These are phyloP conservation scores for Tuber brumale DNA, from an alignment of 495 filamentous ascomycete genomes.

Conservation along the genomic window DNA sequence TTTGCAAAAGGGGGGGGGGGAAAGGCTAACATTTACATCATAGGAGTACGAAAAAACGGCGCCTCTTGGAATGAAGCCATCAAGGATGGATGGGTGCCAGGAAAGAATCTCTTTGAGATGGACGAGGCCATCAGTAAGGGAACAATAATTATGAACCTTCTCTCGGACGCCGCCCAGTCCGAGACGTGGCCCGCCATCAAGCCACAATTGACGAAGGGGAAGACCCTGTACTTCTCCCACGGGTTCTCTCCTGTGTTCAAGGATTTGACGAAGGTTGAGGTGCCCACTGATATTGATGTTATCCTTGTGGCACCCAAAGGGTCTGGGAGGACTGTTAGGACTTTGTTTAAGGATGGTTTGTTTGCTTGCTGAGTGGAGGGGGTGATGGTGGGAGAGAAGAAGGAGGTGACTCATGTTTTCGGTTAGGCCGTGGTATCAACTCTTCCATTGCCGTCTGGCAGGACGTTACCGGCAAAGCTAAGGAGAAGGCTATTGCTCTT, in stretches of 20 bases:
- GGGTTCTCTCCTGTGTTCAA: slow-evolving; percentile 99
- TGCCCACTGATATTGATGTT: slow-evolving; percentile 90
- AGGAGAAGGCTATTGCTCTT: slow-evolving; percentile 96
- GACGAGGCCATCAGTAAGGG: slow-evolving; percentile 89
- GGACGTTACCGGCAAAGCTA: slow-evolving; percentile 93
- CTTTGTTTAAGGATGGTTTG: slow-evolving; percentile 61
- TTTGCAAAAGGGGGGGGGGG: too few relatives aligned
- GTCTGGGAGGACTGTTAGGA: slow-evolving; percentile 94
- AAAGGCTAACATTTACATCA: background rate
- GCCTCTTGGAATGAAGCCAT: slow-evolving; percentile 95
- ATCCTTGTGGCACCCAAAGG: slow-evolving; percentile 99
- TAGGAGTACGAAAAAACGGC: slow-evolving; percentile 84
- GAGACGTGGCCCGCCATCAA: slow-evolving; percentile 98
- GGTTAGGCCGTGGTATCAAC: slow-evolving; percentile 83
- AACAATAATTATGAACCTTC: slow-evolving; percentile 97
- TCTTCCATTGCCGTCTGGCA: slow-evolving; percentile 97
- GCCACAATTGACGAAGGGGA: slow-evolving; percentile 95
- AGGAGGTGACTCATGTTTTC: slow-evolving; percentile 51
- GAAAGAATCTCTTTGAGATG: slow-evolving; percentile 95
- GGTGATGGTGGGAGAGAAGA: slow-evolving; percentile 27
- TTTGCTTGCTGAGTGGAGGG: background rate
- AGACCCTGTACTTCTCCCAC: slow-evolving; percentile 99
- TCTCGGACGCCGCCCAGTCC: slow-evolving; percentile 92
- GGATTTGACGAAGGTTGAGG: slow-evolving; percentile 96
- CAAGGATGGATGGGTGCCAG: slow-evolving; percentile 95